phyloP scores from a whole-genome alignment of 257 asterid species.

The Solanum neorickii region DNA sequence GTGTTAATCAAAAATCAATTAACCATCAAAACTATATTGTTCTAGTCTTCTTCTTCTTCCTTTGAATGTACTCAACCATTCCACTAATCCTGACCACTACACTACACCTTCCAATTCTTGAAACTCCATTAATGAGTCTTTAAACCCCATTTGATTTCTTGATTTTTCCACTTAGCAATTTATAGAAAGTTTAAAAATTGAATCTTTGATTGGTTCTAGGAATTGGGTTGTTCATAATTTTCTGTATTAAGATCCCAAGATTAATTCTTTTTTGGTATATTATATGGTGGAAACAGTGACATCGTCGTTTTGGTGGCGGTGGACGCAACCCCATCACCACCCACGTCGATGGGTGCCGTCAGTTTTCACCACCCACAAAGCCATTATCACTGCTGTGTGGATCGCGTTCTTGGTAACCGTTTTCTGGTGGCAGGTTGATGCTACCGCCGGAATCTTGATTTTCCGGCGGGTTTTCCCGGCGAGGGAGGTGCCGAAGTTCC shows the following conservation, averaged over 20 bases:
- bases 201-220: background rate
- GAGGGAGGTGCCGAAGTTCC: conserved; percentile 21
- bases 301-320: conserved; percentile 13
- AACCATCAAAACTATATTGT: background rate
- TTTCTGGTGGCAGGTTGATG: conserved; percentile 26
- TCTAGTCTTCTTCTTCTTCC: conserved; percentile 13
- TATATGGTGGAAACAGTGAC: conserved; percentile 13
- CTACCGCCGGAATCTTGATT: conserved; percentile 14
- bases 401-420: conserved; percentile 22
- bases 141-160: background rate
- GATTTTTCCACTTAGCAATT: background rate
- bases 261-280: background rate
- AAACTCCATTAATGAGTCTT: background rate
- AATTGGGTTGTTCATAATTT: background rate
- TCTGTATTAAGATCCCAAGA: background rate
- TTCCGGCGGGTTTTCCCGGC: conserved; percentile 18
- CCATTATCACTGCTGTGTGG: conserved; percentile 22
- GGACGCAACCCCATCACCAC: conserved; percentile 7
- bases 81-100: conserved; percentile 22
- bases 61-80: conserved; percentile 29
- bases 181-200: background rate
- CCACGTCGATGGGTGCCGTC: conserved; percentile 24
- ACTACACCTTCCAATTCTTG: conserved; percentile 21
- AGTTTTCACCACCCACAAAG: conserved; percentile 17
- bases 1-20: background rate